Evolutionary conservation across 2,329 filamentous ascomycete genomes (phyloP), one percentile per base, ranked within the genome.

Genomic region (Verticillium klebahnii): DNA sequence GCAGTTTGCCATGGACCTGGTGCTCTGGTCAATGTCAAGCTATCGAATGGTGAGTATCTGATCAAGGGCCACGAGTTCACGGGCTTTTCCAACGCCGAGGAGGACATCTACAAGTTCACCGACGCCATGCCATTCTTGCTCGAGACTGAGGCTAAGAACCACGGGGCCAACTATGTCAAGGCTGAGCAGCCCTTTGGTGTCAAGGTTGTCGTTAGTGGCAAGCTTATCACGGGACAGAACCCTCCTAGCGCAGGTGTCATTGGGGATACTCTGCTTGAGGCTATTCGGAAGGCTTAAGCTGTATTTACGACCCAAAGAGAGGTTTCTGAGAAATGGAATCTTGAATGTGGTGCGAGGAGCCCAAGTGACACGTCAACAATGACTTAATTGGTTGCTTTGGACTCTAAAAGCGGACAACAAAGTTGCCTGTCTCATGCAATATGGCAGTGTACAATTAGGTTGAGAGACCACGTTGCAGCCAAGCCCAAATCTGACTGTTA

Each of bases 1-100:
- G 85, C 88, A 2, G 86, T 91, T 50, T 90, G 88, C 77, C 88
- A 91, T 73, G 88, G 86, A 2, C 85, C 88, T 2, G 83, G 83
- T 3, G 89, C 82, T 8, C 77, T 91, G 12, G 78, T 81, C 55
- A 81, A 87, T 65, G 87, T 84, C 39, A 83, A 80, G 67, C 68
- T 80, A 15, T 65, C 74, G 3, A 75, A 81, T 63, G 85, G 85
- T 31, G 74, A 78, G 64, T 77, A 78, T 56, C 73, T 89, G 9
- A 73, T 90, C 37, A 73, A 79, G 56, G 85, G 82, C 40, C 81
- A 80, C 69, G 74, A 80, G 56, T 84, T 86, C 19, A 88, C 86
- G 0, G 86, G 83, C 6, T 90, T 89, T 72, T 71, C 81, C 72
- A 81, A 90, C 39, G 85, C 85, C 71, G 81, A 83, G 63, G 78